Evolutionary conservation across 768 basidiomycete species (phyloP), one percentile per base, ranked within the genome.

Genomic region (Russula ochroleuca): DNA sequence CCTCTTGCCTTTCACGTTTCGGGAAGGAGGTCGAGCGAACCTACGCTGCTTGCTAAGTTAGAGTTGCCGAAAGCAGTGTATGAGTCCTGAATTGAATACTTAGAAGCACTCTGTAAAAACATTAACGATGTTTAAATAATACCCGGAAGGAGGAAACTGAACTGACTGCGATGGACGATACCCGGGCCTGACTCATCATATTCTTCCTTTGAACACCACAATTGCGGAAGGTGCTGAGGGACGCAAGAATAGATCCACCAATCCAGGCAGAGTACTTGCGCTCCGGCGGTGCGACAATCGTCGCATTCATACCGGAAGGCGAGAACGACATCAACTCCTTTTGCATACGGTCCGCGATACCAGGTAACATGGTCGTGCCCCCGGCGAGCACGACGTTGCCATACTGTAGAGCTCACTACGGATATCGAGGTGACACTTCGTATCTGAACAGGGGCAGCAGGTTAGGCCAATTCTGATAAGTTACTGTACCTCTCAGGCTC

Each of bases 381-480:
- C 48, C 48, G 7, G 48, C 25, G 25, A 49, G 48, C 48, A 49
- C 48, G 25, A 49, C 48, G 15, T 49, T 49, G 25, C 48, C 48
- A 35, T 51, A n/a, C n/a, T n/a, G n/a, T n/a, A 51, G 31, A 51
- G 31, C 17, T 51, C 50, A 19, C 50, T 31, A 31, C 31, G 50
- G 28, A 51, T 33, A 19, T 51, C 50, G 31, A 51, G 31, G 31
- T 51, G 31, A 11, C 50, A 51, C 31, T 51, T 51, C 31, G 33
- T 77, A 81, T 21, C 78, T 79, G 35, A 35, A 35, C 7, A 10
- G 10, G 7, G 35, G 7, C 35, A 35, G 1, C 35, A 35, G 35
- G 7, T 35, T 35, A 35, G 10, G 35, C 35, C 35, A 35, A 35
- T 35, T 35, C 7, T 35, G 10, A 35, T 35, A n/a, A n/a, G n/a